A percentile compares a stretch with the other conserved stretches of the same genome.
These are phyloP conservation scores for Zalaria obscura DNA, from an alignment of 2,329 filamentous ascomycete species.

Conservation along the genomic window DNA sequence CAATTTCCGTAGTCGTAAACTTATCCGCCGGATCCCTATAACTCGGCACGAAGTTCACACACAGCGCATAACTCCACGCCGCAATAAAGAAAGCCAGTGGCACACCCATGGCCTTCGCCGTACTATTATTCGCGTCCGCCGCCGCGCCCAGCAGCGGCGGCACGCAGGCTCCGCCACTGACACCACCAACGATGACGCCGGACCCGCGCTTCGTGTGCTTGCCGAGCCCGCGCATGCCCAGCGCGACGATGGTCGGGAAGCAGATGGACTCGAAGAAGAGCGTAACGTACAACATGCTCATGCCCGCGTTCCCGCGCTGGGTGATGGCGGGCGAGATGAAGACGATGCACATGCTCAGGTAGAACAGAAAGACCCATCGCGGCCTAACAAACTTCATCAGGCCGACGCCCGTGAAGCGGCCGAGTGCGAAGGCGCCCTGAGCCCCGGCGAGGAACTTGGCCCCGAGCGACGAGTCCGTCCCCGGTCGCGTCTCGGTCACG, in stretches of 20 bases:
- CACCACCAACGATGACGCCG: constrained; percentile 58
- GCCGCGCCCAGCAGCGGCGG: constrained; percentile 58
- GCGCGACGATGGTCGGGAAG: constrained; percentile 69
- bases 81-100: constrained; percentile 40
- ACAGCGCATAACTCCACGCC: constrained; percentile 30
- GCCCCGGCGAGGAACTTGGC: constrained; percentile 61
- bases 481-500: constrained; percentile 43
- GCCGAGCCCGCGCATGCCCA: constrained; percentile 63
- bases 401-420: constrained; percentile 52
- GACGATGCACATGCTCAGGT: constrained; percentile 46
- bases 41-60: constrained; percentile 48
- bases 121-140: constrained; percentile 48
- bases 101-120: constrained; percentile 51
- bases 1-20: constrained; percentile 32
- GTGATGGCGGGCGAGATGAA: constrained; percentile 40
- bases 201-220: constrained; percentile 65
- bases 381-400: constrained; percentile 54
- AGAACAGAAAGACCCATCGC: constrained; percentile 57
- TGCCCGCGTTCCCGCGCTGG: constrained; percentile 35
- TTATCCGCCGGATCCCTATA: constrained; percentile 51
- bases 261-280: constrained; percentile 73
- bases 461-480: constrained; percentile 39
- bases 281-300: constrained; percentile 53
- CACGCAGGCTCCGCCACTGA: constrained; percentile 59
- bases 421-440: constrained; percentile 57